Conservation (phyloP, 1,284 basidiomycete species). For the Leucoagaricus sp. region DNA sequence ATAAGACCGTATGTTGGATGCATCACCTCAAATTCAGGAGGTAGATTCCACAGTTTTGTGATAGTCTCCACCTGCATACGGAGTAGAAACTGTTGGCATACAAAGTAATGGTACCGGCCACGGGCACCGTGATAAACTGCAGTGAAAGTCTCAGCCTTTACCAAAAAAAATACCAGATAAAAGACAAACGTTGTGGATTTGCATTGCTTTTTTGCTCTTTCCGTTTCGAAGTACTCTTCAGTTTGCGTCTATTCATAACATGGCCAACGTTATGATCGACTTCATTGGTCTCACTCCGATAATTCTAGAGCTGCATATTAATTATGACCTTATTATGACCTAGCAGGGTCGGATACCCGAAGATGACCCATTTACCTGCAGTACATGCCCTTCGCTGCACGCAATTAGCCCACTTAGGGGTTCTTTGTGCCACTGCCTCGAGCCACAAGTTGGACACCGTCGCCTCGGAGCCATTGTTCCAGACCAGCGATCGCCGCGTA, state of each 20-base stretch:
- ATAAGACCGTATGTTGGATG: not conserved
- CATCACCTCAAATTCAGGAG: constrained; percentile 77
- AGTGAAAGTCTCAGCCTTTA: not conserved
- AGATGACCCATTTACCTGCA: constrained; percentile 51
- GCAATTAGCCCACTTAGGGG: constrained; percentile 68
- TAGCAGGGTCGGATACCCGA: not conserved
- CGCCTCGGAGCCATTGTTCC: constrained; percentile 53
- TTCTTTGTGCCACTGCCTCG: constrained; percentile 79
- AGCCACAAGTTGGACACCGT: constrained; percentile 70
- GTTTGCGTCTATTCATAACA: constrained; percentile 57
- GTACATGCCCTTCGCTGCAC: constrained; percentile 78
- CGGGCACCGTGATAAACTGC: constrained; percentile 81
- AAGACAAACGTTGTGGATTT: constrained; percentile 56
- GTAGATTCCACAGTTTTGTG: constrained; percentile 66
- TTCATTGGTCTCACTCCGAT: constrained; percentile 71
- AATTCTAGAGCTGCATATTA: constrained; percentile 49
- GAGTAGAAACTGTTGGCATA: constrained; percentile 79
- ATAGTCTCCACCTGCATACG: constrained; percentile 75
- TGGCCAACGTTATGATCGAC: constrained; percentile 57
- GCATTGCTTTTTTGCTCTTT: constrained; percentile 50
- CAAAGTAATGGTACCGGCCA: constrained; percentile 76
- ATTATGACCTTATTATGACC: not conserved
- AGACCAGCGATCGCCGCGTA: not conserved
- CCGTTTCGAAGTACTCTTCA: constrained; percentile 55
- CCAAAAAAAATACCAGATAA: not conserved